Base-by-base conservation (phyloP, 805 yeast genomes). In the Myxozyma neglecta region DNA sequence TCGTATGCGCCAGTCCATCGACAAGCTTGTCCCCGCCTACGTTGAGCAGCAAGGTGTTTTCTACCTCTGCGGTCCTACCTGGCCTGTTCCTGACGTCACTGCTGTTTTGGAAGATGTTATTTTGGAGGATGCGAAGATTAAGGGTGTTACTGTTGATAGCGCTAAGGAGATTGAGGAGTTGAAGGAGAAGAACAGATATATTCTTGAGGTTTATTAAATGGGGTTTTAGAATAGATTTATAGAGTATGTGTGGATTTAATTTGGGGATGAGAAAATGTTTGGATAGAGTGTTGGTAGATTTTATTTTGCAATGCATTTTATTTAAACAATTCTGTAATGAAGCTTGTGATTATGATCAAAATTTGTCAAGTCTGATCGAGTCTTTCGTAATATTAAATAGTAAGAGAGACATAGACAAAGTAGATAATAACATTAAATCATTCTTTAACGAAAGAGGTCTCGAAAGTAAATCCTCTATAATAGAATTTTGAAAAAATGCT, bases 1-100 rank as follows among this genome's bases (percentile, higher is more conserved):
- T 76, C 85, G 88, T 75, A 93, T 93, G 74, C 83, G 91, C 72
- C 90, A 90, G 74, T 83, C 85, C 61, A 77, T 90, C 71, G 81
- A 79, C 56, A 87, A 84, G 48, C 81, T 93, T 75, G 88, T 88
- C 52, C 89, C 85, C 47, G 92, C 97, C 54, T 84, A 93, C 75
- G 87, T 86, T 48, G 77, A 79, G 66, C 82, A 91, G 77, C 79
- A 86, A 60, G 98, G 98, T 60, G 86, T 91, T 32, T 93, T 93
- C 83, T 93, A 93, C 79, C 81, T 93, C 74, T 93, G 98, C 85
- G 98, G 66, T 65, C 98, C 98, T 47, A 93, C 97, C 1, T 93
- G 98, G 98, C 98, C 98, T 39, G 97, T 93, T 72, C 97, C 98
- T 10, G 97, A 92, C 74, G 89, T 93, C 70, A 89, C 97, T 56